phyloP scores from a whole-genome alignment of 257 asterid genomes.

The Primulina huaijiensis region DNA sequence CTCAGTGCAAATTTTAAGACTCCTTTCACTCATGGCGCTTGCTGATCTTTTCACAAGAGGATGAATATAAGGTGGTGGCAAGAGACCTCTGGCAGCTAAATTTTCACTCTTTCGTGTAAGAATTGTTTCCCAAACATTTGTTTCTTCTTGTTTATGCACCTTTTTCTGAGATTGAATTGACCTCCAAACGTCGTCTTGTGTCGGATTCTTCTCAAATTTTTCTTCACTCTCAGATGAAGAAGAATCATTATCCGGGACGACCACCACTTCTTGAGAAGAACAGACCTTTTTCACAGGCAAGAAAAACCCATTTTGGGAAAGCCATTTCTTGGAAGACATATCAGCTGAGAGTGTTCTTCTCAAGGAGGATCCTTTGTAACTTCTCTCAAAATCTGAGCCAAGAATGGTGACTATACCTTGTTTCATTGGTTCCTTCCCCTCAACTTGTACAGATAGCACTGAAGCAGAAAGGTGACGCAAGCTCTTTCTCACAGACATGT shows the following conservation, averaged over 20 bases:
- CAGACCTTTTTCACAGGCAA: constrained; percentile 29
- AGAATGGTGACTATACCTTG: constrained; percentile 81
- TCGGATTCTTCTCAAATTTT: constrained; percentile 25
- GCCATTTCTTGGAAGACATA: constrained; percentile 61
- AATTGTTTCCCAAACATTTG: constrained; percentile 43
- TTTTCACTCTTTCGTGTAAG: constrained; percentile 39
- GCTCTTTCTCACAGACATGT: constrained; percentile 30
- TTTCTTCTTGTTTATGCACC: background rate
- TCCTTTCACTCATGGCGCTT: constrained; percentile 50
- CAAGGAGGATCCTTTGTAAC: constrained; percentile 34
- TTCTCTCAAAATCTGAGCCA: constrained; percentile 38
- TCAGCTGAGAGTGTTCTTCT: constrained; percentile 67
- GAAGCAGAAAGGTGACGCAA: constrained; percentile 21
- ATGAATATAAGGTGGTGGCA: constrained; percentile 51
- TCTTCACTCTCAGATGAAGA: constrained; percentile 31
- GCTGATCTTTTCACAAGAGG: constrained; percentile 52
- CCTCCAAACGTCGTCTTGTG: constrained; percentile 54
- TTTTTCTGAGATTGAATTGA: constrained; percentile 39
- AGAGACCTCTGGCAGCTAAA: constrained; percentile 4
- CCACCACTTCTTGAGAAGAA: constrained; percentile 25
- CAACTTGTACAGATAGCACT: constrained; percentile 11
- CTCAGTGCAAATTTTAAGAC: constrained; percentile 82
- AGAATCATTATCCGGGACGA: constrained; percentile 5
- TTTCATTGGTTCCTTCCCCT: constrained; percentile 25
- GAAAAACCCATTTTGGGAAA: constrained; percentile 37